These are phyloP conservation scores for Pseudopyrenochaeta lycopersici DNA, from an alignment of 2,329 filamentous ascomycete genomes.

Conservation along the genomic window DNA sequence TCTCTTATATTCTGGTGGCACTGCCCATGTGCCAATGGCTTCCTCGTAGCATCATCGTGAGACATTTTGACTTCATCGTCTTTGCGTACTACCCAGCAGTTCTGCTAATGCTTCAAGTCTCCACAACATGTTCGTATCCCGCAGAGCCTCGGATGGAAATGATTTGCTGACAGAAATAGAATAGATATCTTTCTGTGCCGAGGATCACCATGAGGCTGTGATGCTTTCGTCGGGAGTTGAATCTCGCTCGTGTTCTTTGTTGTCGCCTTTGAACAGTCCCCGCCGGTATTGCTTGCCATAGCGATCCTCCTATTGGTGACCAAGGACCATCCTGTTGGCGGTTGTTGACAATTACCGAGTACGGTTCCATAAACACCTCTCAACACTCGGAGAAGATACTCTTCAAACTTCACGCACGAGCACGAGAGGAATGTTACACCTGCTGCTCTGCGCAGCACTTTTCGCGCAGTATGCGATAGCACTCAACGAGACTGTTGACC, in stretches of 20 bases:
- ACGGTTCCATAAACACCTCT: not conserved
- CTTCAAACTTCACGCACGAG: not conserved
- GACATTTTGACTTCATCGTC: not conserved
- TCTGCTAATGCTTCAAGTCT: not conserved
- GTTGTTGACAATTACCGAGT: conserved; percentile 2
- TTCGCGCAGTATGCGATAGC: conserved; percentile 37
- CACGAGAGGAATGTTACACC: conserved; percentile 23
- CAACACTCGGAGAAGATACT: not conserved
- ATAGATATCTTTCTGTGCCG: not conserved
- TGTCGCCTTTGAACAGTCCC: conserved; percentile 1
- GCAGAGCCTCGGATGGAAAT: not conserved
- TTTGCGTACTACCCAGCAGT: not conserved
- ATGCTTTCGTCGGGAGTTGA: conserved; percentile 1
- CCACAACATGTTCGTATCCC: not conserved
- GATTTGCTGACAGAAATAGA: not conserved
- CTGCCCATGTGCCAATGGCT: not conserved
- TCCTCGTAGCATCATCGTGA: not conserved
- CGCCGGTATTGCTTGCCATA: conserved; percentile 1
- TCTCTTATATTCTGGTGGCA: not conserved
- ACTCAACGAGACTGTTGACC: conserved; percentile 61
- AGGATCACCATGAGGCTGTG: conserved; percentile 1
- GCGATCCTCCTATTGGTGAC: conserved; percentile 4
- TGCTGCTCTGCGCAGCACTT: conserved; percentile 34
- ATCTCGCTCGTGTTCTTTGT: not conserved
- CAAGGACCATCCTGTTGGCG: conserved; percentile 1